These are phyloP conservation scores for Solanum ossicruentum DNA, from an alignment of 257 asterid species.

Conservation along the genomic window DNA sequence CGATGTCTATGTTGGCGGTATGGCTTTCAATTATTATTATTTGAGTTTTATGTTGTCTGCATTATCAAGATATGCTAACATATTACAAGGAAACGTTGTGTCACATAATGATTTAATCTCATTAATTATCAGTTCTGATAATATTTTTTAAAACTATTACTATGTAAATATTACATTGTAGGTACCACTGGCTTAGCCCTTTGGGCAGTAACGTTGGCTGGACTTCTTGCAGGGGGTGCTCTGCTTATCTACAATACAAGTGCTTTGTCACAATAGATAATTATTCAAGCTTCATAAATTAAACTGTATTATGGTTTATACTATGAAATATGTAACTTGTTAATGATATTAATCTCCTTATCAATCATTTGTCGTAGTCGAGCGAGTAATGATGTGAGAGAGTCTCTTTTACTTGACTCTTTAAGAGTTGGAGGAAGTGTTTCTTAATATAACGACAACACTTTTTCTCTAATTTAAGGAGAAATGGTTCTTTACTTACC, in stretches of 20 bases:
- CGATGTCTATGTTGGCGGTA: slow-evolving; percentile 83
- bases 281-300: not conserved
- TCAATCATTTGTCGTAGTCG: too few relatives aligned
- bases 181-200: slow-evolving; percentile 77
- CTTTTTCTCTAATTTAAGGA: too few relatives aligned
- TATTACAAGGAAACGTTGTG: too few relatives aligned
- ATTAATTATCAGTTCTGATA: too few relatives aligned
- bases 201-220: slow-evolving; percentile 72
- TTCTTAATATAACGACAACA: too few relatives aligned
- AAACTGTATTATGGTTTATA: not conserved
- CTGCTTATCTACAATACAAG: slow-evolving; percentile 96
- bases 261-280: slow-evolving; percentile 59
- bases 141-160: too few relatives aligned
- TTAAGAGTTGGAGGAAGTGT: too few relatives aligned
- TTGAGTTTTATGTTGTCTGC: too few relatives aligned
- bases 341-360: not conserved
- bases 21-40: not conserved
- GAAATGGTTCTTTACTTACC: too few relatives aligned
- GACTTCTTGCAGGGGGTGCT: slow-evolving; percentile 82
- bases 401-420: too few relatives aligned
- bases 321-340: not conserved
- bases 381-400: not conserved
- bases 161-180: not conserved
- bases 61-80: too few relatives aligned
- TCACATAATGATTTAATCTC: too few relatives aligned